A percentile compares a stretch with the other conserved stretches of the same genome.
Conservation (phyloP, 257 asterid genomes). For the Nyctanthes arbortristis region DNA sequence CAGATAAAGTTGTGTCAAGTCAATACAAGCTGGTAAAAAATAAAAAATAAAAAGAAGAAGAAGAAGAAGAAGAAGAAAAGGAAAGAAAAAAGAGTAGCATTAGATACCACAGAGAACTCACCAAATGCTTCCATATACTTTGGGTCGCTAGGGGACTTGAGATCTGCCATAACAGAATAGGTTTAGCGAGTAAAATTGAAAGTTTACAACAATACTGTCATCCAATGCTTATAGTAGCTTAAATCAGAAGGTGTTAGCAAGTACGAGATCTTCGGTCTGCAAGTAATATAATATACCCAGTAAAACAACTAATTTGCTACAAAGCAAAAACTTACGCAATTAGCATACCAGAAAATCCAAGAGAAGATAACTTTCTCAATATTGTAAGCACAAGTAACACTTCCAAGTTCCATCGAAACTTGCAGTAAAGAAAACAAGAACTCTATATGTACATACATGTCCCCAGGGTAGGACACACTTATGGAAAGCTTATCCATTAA, state of each 20-base stretch:
- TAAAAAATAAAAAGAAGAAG: too few relatives aligned
- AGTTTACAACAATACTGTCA: constrained; percentile 8
- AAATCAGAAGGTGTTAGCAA: not conserved
- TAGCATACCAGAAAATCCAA: not conserved
- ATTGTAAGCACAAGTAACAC: not conserved
- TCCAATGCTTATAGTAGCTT: constrained; percentile 9
- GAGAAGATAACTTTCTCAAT: constrained; percentile 5
- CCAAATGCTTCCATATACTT: constrained; percentile 97
- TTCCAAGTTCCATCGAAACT: not conserved
- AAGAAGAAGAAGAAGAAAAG: too few relatives aligned
- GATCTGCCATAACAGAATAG: constrained; percentile 54
- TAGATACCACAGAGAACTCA: constrained; percentile 37
- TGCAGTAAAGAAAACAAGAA: not conserved
- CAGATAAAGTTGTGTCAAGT: constrained; percentile 6
- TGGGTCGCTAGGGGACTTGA: constrained; percentile 83
- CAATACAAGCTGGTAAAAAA: too few relatives aligned
- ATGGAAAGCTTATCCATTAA: not conserved
- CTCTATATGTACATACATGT: not conserved
- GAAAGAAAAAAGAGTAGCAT: constrained; percentile 13
- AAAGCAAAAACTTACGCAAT: not conserved
- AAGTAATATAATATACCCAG: not conserved
- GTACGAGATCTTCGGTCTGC: not conserved
- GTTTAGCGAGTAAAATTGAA: constrained; percentile 11
- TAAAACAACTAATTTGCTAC: not conserved
- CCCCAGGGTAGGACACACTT: constrained; percentile 2